These are phyloP conservation scores for Pseudopyricularia cyperi DNA, from an alignment of 2,329 filamentous ascomycete genomes.

Conservation along the genomic window DNA sequence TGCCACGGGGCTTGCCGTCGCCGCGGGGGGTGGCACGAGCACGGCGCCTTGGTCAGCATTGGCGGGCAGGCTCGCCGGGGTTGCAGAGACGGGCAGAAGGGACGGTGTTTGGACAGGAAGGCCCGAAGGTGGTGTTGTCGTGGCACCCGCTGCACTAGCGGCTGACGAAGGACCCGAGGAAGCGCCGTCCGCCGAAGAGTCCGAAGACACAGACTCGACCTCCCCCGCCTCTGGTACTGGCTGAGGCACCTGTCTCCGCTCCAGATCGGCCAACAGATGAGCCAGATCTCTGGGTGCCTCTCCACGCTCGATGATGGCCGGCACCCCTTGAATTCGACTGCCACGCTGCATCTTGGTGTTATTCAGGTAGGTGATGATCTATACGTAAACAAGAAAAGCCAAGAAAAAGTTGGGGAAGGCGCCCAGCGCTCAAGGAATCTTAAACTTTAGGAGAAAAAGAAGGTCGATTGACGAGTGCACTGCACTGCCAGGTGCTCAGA, in stretches of 20 bases:
- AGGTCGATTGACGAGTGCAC: not conserved
- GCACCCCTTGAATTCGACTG: not conserved
- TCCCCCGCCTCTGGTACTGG: not conserved
- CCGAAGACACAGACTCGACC: not conserved
- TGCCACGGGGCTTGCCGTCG: not conserved
- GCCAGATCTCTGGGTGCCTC: not conserved
- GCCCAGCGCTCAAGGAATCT: not conserved
- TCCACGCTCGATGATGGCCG: not conserved
- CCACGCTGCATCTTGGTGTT: not conserved
- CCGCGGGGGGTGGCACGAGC: not conserved
- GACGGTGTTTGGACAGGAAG: not conserved
- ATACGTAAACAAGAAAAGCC: not conserved
- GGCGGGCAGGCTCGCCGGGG: not conserved
- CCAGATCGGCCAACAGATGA: not conserved
- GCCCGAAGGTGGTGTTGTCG: not conserved
- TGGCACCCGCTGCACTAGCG: not conserved
- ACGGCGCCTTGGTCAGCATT: not conserved
- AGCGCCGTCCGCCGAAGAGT: not conserved
- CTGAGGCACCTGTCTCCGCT: not conserved
- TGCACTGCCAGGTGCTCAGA: not conserved
- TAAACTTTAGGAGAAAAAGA: not conserved
- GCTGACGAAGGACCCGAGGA: not conserved
- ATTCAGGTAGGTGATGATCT: not conserved
- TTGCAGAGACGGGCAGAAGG: not conserved
- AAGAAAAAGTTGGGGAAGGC: not conserved